phyloP scores from a whole-genome alignment of 1,139 yeast species.

The Suhomyces bokatorum region DNA sequence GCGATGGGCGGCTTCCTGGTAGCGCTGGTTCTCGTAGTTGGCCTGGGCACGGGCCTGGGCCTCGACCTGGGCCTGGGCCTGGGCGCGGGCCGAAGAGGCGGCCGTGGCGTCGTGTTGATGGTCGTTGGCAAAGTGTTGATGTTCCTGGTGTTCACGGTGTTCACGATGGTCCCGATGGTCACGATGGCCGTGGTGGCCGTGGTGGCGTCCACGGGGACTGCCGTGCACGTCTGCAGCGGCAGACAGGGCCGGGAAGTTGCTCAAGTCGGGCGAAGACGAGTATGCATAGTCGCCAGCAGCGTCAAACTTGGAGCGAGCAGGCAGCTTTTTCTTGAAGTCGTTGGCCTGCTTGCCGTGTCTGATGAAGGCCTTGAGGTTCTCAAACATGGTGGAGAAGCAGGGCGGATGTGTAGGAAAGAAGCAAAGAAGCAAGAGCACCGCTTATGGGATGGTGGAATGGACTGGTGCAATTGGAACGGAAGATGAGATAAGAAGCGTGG shows the following conservation, averaged over 20 bases:
- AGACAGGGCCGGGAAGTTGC: constrained; percentile 11
- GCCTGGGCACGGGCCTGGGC: constrained; percentile 9
- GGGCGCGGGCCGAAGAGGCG: too few relatives aligned
- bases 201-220: constrained; percentile 1
- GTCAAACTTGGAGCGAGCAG: neutral
- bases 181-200: neutral
- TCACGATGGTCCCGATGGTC: neutral
- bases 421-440: neutral
- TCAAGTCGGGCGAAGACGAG: constrained; percentile 3
- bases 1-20: constrained; percentile 56
- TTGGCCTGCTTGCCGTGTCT: constrained; percentile 82
- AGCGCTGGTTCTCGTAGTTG: constrained; percentile 29
- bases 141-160: too few relatives aligned
- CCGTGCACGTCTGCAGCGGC: neutral
- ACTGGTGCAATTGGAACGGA: too few relatives aligned
- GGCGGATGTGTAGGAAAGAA: neutral
- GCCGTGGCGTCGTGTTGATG: too few relatives aligned
- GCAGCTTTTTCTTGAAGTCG: constrained; percentile 31
- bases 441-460: too few relatives aligned
- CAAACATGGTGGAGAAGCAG: constrained; percentile 35
- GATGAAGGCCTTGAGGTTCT: constrained; percentile 74
- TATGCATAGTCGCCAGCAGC: constrained; percentile 7
- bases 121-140: too few relatives aligned
- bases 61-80: constrained; percentile 12
- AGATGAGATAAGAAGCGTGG: constrained; percentile 7